phyloP scores from a whole-genome alignment of 768 basidiomycete species.

The Lepiota venenata region DNA sequence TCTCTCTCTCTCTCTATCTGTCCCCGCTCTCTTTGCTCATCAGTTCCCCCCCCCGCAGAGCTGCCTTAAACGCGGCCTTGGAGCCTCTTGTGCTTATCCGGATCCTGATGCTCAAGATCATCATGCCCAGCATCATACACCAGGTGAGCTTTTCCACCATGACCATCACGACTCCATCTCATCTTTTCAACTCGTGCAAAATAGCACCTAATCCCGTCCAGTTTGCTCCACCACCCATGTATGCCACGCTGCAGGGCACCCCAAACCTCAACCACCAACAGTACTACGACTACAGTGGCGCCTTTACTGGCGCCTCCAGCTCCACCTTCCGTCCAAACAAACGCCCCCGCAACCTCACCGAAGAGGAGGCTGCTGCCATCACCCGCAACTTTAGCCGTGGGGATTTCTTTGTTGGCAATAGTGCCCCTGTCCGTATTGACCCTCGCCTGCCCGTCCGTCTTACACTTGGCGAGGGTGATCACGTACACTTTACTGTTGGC shows the following conservation, averaged over 20 bases:
- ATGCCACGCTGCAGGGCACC: conserved; percentile 41
- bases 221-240: conserved; percentile 48
- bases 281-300: conserved; percentile 77
- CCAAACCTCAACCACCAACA: conserved; percentile 57
- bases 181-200: conserved; percentile 15
- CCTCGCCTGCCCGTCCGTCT: conserved; percentile 76
- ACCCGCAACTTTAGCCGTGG: conserved; percentile 79
- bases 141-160: conserved; percentile 24
- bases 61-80: conserved; percentile 79
- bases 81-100: conserved; percentile 67
- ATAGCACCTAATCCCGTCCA: conserved; percentile 31
- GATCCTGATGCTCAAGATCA: conserved; percentile 57
- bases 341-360: conserved; percentile 75
- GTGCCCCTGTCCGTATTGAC: conserved; percentile 81
- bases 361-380: conserved; percentile 82
- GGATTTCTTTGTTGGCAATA: conserved; percentile 79
- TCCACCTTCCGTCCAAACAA: conserved; percentile 80
- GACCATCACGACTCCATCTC: conserved; percentile 11
- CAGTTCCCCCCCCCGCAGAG: conserved; percentile 41
- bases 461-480: conserved; percentile 78
- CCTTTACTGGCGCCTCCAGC: conserved; percentile 65
- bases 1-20: conserved; percentile 5
- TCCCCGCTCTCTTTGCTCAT: conserved; percentile 1
- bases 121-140: conserved; percentile 29
- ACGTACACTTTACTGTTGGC: conserved; percentile 63